Evolutionary conservation across 495 filamentous ascomycete genomes (phyloP), one percentile per base, ranked within the genome.

Genomic region (Xylaria palmicola): DNA sequence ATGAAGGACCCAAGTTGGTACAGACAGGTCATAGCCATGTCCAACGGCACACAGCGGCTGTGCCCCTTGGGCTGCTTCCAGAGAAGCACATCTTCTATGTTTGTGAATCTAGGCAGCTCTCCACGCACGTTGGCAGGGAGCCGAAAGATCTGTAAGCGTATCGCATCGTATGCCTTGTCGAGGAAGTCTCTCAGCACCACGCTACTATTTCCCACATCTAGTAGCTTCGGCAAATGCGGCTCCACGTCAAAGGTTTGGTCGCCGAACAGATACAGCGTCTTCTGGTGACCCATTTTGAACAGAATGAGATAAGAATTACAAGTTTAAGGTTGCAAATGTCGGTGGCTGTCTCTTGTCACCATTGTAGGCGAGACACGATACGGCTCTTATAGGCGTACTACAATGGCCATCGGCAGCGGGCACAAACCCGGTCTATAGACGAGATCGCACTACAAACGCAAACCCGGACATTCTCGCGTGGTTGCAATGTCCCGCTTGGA

Each of bases 1-100:
- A 48, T 48, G 20, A 48, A 48, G 20, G 44, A 48, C 44, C 44
- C 44, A 10, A 48, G 44, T 26, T 48, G 44, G 44, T 48, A 48
- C 44, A 48, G 44, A 48, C 44, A 48, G 44, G 44, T 26, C 44
- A 48, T 29, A 48, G 44, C 44, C 44, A 48, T 48, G 26, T 48
- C 44, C 26, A 48, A 48, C 44, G 44, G 44, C 17, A 48, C 44
- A 48, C 44, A 29, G 24, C 44, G 44, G 44, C 44, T 26, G 44
- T n/a, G 44, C 44, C 17, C 44, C 20, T 48, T 24, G 44, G 44
- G 20, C 44, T 48, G 20, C 20, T 48, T 48, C 26, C 44, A 29
- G 24, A 48, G 44, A 22, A 48, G 6, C 26, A 22, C 44, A 48
- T 48, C 44, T 48, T 48, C 44, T 24, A 48, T 48, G 44, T 19